Percentiles rank a stretch among this genome's conserved stretches.
Conservation (phyloP, 805 yeast species). For the Saturnispora mendoncae region DNA sequence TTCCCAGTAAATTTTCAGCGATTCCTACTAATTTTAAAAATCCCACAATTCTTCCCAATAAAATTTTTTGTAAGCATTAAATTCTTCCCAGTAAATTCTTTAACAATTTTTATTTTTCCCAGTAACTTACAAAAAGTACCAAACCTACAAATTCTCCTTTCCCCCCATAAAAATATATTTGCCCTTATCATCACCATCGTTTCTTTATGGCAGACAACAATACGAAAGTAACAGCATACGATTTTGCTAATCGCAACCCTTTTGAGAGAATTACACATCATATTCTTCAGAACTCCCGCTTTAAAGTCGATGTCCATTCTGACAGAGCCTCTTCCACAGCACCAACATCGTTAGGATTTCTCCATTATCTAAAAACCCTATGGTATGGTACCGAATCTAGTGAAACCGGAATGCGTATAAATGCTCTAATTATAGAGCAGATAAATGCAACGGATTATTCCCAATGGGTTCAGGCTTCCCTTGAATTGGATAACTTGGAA, state of each 20-base stretch:
- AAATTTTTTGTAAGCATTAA: too few species aligned
- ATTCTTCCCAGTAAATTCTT: too few species aligned
- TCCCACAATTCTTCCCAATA: too few species aligned
- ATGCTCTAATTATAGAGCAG: conserved; percentile 24
- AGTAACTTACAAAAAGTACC: too few species aligned
- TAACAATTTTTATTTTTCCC: too few species aligned
- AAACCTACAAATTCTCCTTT: too few species aligned
- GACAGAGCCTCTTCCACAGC: not conserved
- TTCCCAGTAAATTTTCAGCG: too few species aligned
- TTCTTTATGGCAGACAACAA: conserved; percentile 6
- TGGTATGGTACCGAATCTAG: not conserved
- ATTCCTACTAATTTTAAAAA: too few species aligned
- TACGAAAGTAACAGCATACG: conserved; percentile 17
- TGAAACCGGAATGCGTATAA: not conserved
- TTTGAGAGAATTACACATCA: conserved; percentile 22
- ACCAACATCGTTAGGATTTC: not conserved
- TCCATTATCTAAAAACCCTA: not conserved
- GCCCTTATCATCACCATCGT: not conserved
- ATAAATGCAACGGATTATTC: conserved; percentile 37
- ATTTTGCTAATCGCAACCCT: conserved; percentile 20
- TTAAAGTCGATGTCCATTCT: conserved; percentile 1
- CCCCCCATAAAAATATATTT: not conserved
- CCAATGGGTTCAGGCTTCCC: conserved; percentile 62
- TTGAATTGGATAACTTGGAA: conserved; percentile 53
- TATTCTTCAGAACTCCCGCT: conserved; percentile 1